Conservation (phyloP, 768 basidiomycete species). For the Mycena polygramma region DNA sequence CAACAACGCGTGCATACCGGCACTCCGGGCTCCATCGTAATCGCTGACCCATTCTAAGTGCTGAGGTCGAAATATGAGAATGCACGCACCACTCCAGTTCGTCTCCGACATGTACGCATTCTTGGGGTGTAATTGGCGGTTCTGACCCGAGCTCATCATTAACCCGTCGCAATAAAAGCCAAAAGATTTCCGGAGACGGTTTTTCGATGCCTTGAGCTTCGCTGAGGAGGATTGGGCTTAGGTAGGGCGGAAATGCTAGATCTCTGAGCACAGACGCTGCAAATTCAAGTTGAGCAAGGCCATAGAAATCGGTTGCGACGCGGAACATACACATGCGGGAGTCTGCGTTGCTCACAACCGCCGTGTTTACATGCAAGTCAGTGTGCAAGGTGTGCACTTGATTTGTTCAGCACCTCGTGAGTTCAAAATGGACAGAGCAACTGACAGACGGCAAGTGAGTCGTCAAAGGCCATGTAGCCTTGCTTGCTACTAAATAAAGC, state of each 20-base stretch:
- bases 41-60: conserved; percentile 60
- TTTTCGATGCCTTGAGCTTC: conserved; percentile 80
- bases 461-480: conserved; percentile 75
- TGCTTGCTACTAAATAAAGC: conserved; percentile 75
- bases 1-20: conserved; percentile 71
- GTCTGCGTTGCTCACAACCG: conserved; percentile 81
- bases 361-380: conserved; percentile 61
- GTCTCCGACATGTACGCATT: conserved; percentile 83
- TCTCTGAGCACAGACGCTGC: conserved; percentile 69
- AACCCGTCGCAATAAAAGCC: conserved; percentile 46
- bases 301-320: background rate
- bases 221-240: conserved; percentile 74
- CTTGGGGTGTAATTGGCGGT: conserved; percentile 47
- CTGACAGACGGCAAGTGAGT: conserved; percentile 62
- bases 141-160: conserved; percentile 28
- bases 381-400: conserved; percentile 62
- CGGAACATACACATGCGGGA: conserved; percentile 71
- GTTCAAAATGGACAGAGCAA: conserved; percentile 26
- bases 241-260: conserved; percentile 62
- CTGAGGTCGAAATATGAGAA: background rate
- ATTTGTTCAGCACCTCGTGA: background rate
- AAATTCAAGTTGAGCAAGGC: conserved; percentile 8
- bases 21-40: conserved; percentile 69
- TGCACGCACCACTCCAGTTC: conserved; percentile 70
- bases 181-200: conserved; percentile 72